These are phyloP conservation scores for Lodderomyces jiufengensis DNA, from an alignment of 1,139 yeast species.

Conservation along the genomic window DNA sequence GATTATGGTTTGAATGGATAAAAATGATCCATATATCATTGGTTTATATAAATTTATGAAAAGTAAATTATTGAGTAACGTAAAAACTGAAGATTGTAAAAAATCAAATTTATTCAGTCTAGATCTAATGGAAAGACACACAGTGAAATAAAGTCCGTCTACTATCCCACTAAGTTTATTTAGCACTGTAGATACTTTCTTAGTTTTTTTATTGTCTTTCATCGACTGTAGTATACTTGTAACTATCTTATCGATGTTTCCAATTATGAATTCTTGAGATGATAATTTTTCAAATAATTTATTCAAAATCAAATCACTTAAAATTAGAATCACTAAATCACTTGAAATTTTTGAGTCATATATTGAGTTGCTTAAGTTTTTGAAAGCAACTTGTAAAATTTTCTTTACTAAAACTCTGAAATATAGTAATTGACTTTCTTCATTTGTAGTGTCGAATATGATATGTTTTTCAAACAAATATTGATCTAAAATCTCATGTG, in stretches of 20 bases:
- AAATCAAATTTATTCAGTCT: no score
- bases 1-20: neutral
- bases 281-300: conserved; percentile 28
- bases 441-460: conserved; percentile 14
- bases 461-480: conserved; percentile 18
- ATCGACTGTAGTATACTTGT: neutral
- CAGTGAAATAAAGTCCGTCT: no score
- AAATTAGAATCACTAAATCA: conserved; percentile 25
- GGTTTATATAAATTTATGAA: neutral
- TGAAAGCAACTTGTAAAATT: conserved; percentile 21
- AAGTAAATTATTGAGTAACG: neutral
- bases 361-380: conserved; percentile 13
- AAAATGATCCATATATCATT: neutral
- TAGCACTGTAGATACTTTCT: no score
- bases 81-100: neutral
- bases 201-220: neutral
- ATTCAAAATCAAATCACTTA: conserved; percentile 35
- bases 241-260: conserved; percentile 12
- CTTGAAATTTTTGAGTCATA: conserved; percentile 28
- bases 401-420: conserved; percentile 24
- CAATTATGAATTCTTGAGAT: conserved; percentile 28
- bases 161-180: no score
- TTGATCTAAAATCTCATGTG: conserved; percentile 13
- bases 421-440: conserved; percentile 15
- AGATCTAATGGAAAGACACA: no score